Conservation (phyloP, 306 rosid species). For the Vicia faba region DNA sequence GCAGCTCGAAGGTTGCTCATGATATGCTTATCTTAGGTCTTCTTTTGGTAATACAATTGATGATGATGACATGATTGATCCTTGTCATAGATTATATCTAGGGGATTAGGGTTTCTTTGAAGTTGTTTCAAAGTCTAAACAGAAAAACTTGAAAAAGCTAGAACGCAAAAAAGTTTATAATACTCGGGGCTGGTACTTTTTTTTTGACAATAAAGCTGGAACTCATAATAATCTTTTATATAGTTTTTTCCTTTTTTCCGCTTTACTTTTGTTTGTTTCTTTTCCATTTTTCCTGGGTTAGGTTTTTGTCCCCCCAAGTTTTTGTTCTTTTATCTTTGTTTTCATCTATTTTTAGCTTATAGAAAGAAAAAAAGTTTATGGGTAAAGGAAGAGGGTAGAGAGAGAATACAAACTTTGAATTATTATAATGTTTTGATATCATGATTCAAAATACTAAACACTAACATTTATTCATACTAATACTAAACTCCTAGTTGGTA, state of each 20-base stretch:
- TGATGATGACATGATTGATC: background rate
- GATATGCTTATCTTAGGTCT: background rate
- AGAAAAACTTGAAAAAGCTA: too few species aligned
- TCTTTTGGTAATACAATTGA: background rate
- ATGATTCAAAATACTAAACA: background rate
- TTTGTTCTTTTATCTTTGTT: too few species aligned
- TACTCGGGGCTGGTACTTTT: too few species aligned
- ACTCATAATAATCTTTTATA: too few species aligned
- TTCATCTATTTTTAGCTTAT: background rate
- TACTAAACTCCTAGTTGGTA: background rate
- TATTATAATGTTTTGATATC: background rate
- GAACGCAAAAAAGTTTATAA: too few species aligned
- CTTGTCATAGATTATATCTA: background rate
- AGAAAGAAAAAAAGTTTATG: background rate
- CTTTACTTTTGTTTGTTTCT: too few species aligned
- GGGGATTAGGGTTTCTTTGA: too few species aligned
- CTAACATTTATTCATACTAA: background rate
- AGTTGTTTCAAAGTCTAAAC: too few species aligned
- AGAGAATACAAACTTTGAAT: background rate
- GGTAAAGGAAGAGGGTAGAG: slow-evolving; percentile 10
- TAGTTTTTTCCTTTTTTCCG: too few species aligned
- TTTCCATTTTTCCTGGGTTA: too few species aligned
- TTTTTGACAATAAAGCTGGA: too few species aligned
- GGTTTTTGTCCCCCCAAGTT: too few species aligned
- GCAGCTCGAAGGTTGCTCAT: background rate